Evolutionary conservation across 768 basidiomycete species (phyloP), one percentile per base, ranked within the genome.

Genomic region (Termitomyces heimii): DNA sequence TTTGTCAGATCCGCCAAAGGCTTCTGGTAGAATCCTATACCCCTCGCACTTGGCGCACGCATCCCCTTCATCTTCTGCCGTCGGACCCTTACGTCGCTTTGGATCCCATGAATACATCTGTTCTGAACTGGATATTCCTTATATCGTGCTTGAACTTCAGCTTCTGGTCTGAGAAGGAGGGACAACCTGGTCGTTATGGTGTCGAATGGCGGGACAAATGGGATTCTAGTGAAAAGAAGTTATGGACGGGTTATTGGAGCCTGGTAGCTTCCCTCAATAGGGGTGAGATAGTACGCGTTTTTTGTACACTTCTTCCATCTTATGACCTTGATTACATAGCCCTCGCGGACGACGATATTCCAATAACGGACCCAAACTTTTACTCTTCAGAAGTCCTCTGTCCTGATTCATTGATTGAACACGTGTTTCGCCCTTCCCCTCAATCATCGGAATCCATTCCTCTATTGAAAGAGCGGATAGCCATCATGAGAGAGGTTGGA

Each of bases 191-290:
- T 34, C 78, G 90, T 28, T 96, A 84, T 66, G 90, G 88, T 22
- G 84, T 95, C 3, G 78, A 85, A 63, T 94, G 92, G 92, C 77
- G 82, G 53, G 70, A 77, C 8, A 82, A 84, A 1, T 92, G 91
- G 89, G 72, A 70, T 14, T 73, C 71, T n/a, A 67, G 77, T 6
- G 70, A 72, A n/a, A 75, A 59, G 43, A 76, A 73, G 39, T 73
- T 86, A 24, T 85, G 83, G 69, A 92, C 89, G 0, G 93, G 93
- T 0, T 96, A 96, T 65, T 92, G 91, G 89, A 88, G 87, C 60
- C 74, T 95, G 5, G 83, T 93, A 9, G 92, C 94, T 32, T 83
- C 90, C 1, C 66, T 94, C n/a, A 83, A 94, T 66, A 75, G 86
- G 78, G 92, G 92, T 90, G 60, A 28, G 28, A 29, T 49, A 28